A percentile compares a stretch with the other conserved stretches of the same genome.
Evolutionary conservation across 2,329 filamentous ascomycete genomes (phyloP).

Genomic region (Xylariaceae sp.): DNA sequence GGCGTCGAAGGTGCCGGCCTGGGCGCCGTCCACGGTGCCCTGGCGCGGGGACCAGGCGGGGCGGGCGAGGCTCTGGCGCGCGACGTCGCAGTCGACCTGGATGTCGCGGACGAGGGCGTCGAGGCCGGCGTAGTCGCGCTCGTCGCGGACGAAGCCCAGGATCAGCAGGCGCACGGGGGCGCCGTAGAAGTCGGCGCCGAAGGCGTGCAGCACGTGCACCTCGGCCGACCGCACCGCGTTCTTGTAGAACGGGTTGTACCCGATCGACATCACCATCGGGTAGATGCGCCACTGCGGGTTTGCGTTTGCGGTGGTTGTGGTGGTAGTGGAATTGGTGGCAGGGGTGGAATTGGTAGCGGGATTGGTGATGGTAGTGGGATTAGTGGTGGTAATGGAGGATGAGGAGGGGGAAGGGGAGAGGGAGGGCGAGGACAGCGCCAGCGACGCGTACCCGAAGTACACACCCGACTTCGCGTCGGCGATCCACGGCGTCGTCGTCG

Average conservation of each 20-base stretch:
- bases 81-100: slow-evolving; percentile 82
- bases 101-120: slow-evolving; percentile 90
- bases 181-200: slow-evolving; percentile 83
- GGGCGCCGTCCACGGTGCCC: slow-evolving; percentile 34
- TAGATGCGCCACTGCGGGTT: slow-evolving; percentile 53
- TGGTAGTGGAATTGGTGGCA: neutral
- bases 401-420: no score
- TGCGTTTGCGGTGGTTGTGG: neutral
- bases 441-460: slow-evolving; percentile 89
- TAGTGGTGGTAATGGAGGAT: slow-evolving; percentile 9
- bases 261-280: slow-evolving; percentile 91
- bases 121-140: slow-evolving; percentile 82
- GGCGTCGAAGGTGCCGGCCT: slow-evolving; percentile 32
- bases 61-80: slow-evolving; percentile 70
- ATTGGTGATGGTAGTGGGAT: neutral
- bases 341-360: neutral
- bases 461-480: slow-evolving; percentile 72
- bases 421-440: no score
- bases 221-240: slow-evolving; percentile 86
- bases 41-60: slow-evolving; percentile 57
- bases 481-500: slow-evolving; percentile 62
- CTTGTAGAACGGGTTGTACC: slow-evolving; percentile 97
- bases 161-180: slow-evolving; percentile 77
- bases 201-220: slow-evolving; percentile 83
- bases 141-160: slow-evolving; percentile 84